Evolutionary conservation across 345 rosid species (phyloP), one percentile per base, ranked within the genome.

Genomic region (Cochlearia excelsa): DNA sequence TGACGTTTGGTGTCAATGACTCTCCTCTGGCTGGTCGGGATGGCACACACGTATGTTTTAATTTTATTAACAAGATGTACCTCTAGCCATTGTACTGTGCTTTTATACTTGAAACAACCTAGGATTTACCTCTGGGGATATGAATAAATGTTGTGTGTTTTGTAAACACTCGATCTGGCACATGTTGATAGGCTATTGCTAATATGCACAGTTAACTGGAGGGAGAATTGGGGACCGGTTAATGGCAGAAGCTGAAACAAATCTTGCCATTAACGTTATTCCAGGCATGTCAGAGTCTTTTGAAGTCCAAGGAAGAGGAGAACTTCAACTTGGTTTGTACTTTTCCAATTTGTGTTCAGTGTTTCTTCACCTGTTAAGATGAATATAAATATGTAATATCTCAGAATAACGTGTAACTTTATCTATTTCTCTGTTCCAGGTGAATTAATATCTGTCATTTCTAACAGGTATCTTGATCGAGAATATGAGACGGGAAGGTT

Each of bases 401-500:
- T 16, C 23, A 55, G 38, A 62, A 54, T 16, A 55, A 47, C 31
- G 8, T 54, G 52, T 34, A 33, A 30, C 26, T 16, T 16, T 57
- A 34, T 57, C 37, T 30, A 6, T 63, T 27, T 70, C 56, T 47
- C n/a, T 62, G 8, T 42, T 47, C 41, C 41, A 34, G 2, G 59
- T 70, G 45, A 57, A 57, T 27, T 59, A 66, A 42, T 57, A 41
- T 16, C 46, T 70, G 28, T 68, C 38, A 9, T 66, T 10, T 61
- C 31, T 54, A 70, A 67, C 84, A 93, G 97, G 96, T 62, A 93
- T 93, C 71, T 77, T 93, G 75, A 87, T 93, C 61, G 97, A 93
- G 88, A 93, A 93, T 76, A 87, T 93, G 99, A 82, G 99, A 73
- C 88, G 97, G 37, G 99, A 89, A 85, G 95, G 99, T 61, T 89